Conservation (phyloP, 2,329 filamentous ascomycete species). For the Byssoonygena ceratinophila region DNA sequence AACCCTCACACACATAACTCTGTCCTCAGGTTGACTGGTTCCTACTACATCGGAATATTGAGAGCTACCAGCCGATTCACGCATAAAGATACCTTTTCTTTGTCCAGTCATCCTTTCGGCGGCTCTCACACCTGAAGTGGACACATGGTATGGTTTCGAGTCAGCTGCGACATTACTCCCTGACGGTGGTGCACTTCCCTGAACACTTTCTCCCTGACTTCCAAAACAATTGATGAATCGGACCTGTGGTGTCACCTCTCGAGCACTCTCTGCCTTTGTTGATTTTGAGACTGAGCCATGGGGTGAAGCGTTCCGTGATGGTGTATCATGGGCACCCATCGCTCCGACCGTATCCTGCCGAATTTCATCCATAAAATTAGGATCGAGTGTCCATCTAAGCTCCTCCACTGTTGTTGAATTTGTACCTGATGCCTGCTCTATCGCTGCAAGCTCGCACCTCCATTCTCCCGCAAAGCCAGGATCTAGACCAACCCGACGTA, state of each 20-base stretch:
- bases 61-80: neutral
- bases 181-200: neutral
- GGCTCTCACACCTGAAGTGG: slow-evolving; percentile 9
- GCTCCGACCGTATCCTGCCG: slow-evolving; percentile 4
- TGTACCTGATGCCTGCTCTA: slow-evolving; percentile 15
- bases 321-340: neutral
- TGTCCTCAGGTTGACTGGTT: slow-evolving; percentile 7
- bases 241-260: neutral
- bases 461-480: slow-evolving; percentile 27
- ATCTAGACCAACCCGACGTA: slow-evolving; percentile 25
- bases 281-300: neutral
- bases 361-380: slow-evolving; percentile 5
- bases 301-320: neutral
- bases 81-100: neutral
- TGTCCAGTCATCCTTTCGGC: slow-evolving; percentile 13
- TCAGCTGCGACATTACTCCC: neutral
- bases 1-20: slow-evolving; percentile 19
- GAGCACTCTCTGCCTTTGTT: neutral
- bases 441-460: slow-evolving; percentile 21
- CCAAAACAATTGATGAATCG: slow-evolving; percentile 16
- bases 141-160: neutral
- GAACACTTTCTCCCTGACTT: neutral
- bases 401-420: slow-evolving; percentile 12
- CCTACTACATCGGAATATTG: neutral
- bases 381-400: slow-evolving; percentile 13